A percentile compares a stretch with the other conserved stretches of the same genome.
Evolutionary conservation across 768 basidiomycete species (phyloP).

Genomic region (Phaffia tasmanica): DNA sequence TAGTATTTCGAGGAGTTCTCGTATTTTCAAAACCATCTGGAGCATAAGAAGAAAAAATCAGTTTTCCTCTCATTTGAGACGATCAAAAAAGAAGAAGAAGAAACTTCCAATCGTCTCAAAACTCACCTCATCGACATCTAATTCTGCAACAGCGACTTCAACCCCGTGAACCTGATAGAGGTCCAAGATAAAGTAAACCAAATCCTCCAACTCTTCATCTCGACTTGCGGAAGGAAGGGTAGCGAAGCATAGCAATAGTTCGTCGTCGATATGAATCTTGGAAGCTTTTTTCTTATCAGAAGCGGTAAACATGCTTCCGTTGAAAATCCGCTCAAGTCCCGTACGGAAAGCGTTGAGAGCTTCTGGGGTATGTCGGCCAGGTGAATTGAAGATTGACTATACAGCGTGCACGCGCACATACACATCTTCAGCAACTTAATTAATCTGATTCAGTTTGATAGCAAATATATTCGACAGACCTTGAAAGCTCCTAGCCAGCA

Average conservation of each 20-base stretch:
- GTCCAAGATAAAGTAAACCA: conserved; percentile 86
- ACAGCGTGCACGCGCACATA: background rate
- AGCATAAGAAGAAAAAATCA: background rate
- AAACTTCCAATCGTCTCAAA: background rate
- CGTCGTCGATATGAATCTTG: conserved; percentile 49
- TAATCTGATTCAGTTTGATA: background rate
- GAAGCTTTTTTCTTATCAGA: conserved; percentile 51
- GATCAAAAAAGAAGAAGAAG: background rate
- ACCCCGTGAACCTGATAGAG: conserved; percentile 88
- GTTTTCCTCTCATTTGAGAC: background rate
- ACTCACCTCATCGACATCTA: conserved; percentile 76
- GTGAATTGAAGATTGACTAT: conserved; percentile 42
- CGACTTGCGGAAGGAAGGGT: conserved; percentile 66
- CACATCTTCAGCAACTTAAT: conserved; percentile 41
- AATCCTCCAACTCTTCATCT: conserved; percentile 90
- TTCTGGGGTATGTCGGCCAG: conserved; percentile 42
- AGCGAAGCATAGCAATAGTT: conserved; percentile 74
- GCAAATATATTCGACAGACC: conserved; percentile 42
- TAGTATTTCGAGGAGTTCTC: conserved; percentile 61
- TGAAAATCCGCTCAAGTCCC: conserved; percentile 66
- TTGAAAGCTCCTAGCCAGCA: conserved; percentile 98
- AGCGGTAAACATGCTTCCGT: conserved; percentile 44
- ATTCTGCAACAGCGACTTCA: conserved; percentile 74
- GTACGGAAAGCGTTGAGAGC: conserved; percentile 50
- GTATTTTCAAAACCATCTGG: background rate